A percentile compares a stretch with the other conserved stretches of the same genome.
Evolutionary conservation across 371 early-diverging fungal genomes (phyloP).

Genomic region (Mucor irregularis): DNA sequence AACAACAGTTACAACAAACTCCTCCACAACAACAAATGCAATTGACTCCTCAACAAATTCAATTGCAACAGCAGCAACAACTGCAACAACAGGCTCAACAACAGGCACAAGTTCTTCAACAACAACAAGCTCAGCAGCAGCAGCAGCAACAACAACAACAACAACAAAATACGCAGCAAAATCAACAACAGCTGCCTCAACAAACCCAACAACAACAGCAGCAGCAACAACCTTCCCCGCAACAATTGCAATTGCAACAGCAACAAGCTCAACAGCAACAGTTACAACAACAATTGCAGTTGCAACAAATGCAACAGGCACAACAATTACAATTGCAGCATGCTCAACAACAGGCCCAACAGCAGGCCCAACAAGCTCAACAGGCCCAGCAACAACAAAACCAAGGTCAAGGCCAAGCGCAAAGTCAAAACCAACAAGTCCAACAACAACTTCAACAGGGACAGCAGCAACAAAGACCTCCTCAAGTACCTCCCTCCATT

Average conservation of each 20-base stretch:
- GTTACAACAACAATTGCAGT: conserved; percentile 5
- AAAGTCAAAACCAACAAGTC: not conserved
- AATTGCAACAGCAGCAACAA: conserved; percentile 20
- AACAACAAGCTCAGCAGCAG: conserved; percentile 5
- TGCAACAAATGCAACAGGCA: conserved; percentile 1
- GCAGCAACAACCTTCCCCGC: conserved; percentile 19
- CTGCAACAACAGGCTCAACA: conserved; percentile 19
- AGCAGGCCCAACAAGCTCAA: conserved; percentile 5
- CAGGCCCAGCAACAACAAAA: not conserved
- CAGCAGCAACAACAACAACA: conserved; percentile 1
- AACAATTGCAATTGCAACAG: conserved; percentile 22
- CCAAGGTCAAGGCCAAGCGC: not conserved
- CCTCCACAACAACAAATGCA: conserved; percentile 18
- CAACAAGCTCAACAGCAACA: conserved; percentile 20
- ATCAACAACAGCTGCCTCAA: conserved; percentile 15
- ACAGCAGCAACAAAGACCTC: conserved; percentile 5
- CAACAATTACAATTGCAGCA: not conserved
- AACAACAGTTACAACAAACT: conserved; percentile 20
- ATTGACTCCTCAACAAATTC: conserved; percentile 23
- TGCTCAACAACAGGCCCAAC: not conserved
- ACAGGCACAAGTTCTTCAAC: conserved; percentile 14
- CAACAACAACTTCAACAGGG: conserved; percentile 6
- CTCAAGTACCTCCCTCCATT: not conserved
- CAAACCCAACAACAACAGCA: conserved; percentile 21
- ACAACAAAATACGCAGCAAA: conserved; percentile 5